A percentile compares a stretch with the other conserved stretches of the same genome.
Conservation (phyloP, 495 filamentous ascomycete genomes). For the Bacidia rubella region DNA sequence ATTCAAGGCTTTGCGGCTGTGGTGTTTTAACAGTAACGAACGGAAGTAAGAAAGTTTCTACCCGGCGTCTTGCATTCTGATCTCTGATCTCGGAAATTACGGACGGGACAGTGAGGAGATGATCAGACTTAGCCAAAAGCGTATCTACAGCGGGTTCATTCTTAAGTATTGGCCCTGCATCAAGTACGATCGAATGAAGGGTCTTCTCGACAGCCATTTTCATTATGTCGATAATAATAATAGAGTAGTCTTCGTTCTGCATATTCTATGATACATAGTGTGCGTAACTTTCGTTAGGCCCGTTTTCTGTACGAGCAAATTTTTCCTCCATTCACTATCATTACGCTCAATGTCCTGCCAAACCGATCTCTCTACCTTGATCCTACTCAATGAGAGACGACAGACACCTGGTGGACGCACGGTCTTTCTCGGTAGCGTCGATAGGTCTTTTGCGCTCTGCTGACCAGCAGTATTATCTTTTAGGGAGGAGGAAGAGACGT, state of each 20-base stretch:
- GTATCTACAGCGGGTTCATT: constrained; percentile 72
- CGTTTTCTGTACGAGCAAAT: too few relatives aligned
- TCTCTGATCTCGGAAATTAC: constrained; percentile 85
- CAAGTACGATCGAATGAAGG: constrained; percentile 73
- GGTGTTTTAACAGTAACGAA: constrained; percentile 71
- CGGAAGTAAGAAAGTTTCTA: constrained; percentile 70
- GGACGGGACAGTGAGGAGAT: constrained; percentile 71
- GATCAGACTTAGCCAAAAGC: constrained; percentile 59
- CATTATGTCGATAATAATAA: too few relatives aligned
- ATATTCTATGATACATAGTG: background rate
- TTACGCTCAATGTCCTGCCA: too few relatives aligned
- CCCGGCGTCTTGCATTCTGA: constrained; percentile 59
- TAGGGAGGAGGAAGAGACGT: too few relatives aligned
- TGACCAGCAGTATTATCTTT: too few relatives aligned
- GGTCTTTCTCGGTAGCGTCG: too few relatives aligned
- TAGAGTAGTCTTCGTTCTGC: background rate
- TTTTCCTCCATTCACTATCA: too few relatives aligned
- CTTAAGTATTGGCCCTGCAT: constrained; percentile 82
- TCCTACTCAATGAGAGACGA: too few relatives aligned
- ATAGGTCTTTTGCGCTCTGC: too few relatives aligned
- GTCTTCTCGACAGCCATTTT: constrained; percentile 43
- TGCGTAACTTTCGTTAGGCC: background rate
- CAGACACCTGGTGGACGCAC: too few relatives aligned
- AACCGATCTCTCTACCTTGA: too few relatives aligned
- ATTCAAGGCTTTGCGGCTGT: constrained; percentile 55